Percentiles rank a stretch among this genome's conserved stretches.
phyloP scores from a whole-genome alignment of 305 asterid species.

The Stenogyne calaminthoides region DNA sequence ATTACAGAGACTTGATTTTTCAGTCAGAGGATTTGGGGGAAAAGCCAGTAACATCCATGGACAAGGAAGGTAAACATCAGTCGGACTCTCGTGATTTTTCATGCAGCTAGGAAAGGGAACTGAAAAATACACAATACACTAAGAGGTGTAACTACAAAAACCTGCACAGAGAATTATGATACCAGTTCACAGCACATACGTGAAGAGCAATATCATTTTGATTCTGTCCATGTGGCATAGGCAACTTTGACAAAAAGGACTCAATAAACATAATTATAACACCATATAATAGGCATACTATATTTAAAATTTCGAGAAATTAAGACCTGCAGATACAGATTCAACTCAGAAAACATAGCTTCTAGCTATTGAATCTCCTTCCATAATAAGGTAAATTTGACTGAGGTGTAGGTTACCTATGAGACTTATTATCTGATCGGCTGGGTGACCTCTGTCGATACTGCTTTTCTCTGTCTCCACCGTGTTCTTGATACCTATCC shows the following conservation, averaged over 20 bases:
- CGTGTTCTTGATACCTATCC: conserved; percentile 41
- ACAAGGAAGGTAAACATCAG: not conserved
- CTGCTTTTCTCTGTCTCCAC: conserved; percentile 44
- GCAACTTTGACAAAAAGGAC: conserved; percentile 19
- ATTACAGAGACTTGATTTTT: conserved; percentile 9
- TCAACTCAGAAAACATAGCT: conserved; percentile 22
- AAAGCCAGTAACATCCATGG: conserved; percentile 5
- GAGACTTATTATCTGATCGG: conserved; percentile 46
- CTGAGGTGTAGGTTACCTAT: conserved; percentile 34
- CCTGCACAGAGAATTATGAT: conserved; percentile 12
- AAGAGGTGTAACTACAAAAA: not conserved
- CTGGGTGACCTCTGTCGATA: conserved; percentile 45
- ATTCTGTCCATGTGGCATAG: conserved; percentile 14
- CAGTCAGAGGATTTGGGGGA: conserved; percentile 3
- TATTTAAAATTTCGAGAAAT: not conserved
- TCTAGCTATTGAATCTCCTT: conserved; percentile 33
- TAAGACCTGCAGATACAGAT: not conserved
- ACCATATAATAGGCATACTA: not conserved
- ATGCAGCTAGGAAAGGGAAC: not conserved
- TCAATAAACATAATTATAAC: conserved; percentile 15
- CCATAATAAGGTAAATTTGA: conserved; percentile 34
- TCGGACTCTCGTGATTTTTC: not conserved
- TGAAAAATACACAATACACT: not conserved
- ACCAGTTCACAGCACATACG: conserved; percentile 6
- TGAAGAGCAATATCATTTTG: conserved; percentile 13